A percentile compares a stretch with the other conserved stretches of the same genome.
Evolutionary conservation across 2,329 filamentous ascomycete genomes (phyloP).

Genomic region (Pseudocercospora macadamiae): DNA sequence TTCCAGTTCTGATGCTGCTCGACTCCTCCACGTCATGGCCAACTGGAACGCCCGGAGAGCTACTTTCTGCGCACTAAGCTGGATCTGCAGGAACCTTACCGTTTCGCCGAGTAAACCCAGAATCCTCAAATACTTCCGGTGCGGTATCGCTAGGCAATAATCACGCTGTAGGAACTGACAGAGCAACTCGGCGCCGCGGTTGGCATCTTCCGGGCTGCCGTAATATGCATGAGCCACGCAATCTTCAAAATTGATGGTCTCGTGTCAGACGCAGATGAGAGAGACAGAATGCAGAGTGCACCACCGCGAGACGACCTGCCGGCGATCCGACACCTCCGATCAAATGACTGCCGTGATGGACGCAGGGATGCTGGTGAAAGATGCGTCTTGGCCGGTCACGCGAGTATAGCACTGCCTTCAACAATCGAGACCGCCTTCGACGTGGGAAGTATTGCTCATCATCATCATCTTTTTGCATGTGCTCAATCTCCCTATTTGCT

Average conservation of each 20-base stretch:
- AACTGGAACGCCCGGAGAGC: slow-evolving; percentile 1
- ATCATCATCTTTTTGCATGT: too few relatives aligned
- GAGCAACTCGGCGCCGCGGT: neutral
- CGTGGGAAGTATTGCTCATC: too few relatives aligned
- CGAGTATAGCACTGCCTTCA: slow-evolving; percentile 13
- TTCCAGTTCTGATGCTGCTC: neutral
- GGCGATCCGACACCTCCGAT: slow-evolving; percentile 17
- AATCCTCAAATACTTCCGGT: slow-evolving; percentile 1
- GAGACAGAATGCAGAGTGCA: neutral
- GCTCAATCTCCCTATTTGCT: too few relatives aligned
- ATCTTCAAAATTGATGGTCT: neutral
- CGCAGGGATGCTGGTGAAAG: slow-evolving; percentile 10
- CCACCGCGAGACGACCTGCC: slow-evolving; percentile 2
- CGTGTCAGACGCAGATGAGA: slow-evolving; percentile 10
- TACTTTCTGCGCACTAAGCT: neutral
- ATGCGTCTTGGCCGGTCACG: slow-evolving; percentile 4
- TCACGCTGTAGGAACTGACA: neutral
- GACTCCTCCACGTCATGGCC: slow-evolving; percentile 6
- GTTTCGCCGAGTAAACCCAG: neutral
- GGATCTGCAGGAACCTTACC: slow-evolving; percentile 12
- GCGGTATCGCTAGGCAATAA: neutral
- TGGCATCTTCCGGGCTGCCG: slow-evolving; percentile 3
- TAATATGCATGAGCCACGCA: slow-evolving; percentile 8
- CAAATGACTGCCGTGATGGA: slow-evolving; percentile 6
- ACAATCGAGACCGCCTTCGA: neutral